Evolutionary conservation across 192 early-diverging fungal genomes (phyloP).

Genomic region (Dispira parvispora): DNA sequence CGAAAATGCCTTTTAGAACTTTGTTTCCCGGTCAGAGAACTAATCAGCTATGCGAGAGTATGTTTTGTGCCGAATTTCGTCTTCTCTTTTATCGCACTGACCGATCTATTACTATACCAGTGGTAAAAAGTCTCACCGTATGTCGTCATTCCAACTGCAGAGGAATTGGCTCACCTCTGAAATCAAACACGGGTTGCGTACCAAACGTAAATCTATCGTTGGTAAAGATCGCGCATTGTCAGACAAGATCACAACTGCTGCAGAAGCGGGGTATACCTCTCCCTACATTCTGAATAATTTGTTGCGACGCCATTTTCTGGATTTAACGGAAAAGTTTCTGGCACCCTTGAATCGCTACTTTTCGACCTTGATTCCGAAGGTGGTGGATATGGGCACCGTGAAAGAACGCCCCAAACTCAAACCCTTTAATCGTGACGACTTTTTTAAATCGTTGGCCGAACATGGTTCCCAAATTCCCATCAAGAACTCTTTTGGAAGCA

Average conservation of each 20-base stretch:
- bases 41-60: no score
- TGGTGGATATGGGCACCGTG: conserved; percentile 16
- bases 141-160: neutral
- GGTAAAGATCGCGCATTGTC: conserved; percentile 67
- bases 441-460: conserved; percentile 42
- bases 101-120: neutral
- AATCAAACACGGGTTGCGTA: conserved; percentile 22
- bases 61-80: no score
- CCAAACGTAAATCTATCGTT: conserved; percentile 57
- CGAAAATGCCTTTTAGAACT: no score
- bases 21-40: no score
- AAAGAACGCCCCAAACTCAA: conserved; percentile 43
- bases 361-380: conserved; percentile 63
- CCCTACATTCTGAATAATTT: conserved; percentile 78
- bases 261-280: conserved; percentile 49
- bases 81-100: no score
- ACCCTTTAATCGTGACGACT: conserved; percentile 61
- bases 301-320: conserved; percentile 79
- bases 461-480: conserved; percentile 19
- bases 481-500: neutral
- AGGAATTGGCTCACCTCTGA: neutral
- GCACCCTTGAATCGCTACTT: conserved; percentile 93
- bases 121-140: neutral
- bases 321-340: conserved; percentile 83
- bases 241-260: conserved; percentile 53